Evolutionary conservation across 768 basidiomycete species (phyloP), one percentile per base, ranked within the genome.

Genomic region (Nevesoporus exiguus): DNA sequence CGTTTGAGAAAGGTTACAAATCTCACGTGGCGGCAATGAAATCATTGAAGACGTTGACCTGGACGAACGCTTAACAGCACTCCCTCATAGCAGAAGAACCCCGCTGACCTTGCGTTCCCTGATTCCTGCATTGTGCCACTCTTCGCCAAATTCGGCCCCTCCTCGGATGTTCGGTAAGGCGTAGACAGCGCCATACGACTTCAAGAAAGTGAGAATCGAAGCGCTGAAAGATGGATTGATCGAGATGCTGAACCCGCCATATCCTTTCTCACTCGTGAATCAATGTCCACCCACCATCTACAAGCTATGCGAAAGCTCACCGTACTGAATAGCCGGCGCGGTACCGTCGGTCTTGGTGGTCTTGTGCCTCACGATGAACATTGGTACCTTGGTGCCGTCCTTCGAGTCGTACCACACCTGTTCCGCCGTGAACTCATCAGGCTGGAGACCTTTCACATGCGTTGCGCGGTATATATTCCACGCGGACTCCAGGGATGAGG

Each of bases 351-450:
- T 75, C 55, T 77, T 72, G 3, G 86, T 88, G 34, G 76, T 78
- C 66, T 86, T 85, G 65, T 88, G 88, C 44, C 83, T 79, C 21
- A 91, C 86, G 57, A 93, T 78, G 63, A 91, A 93, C 90, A 93
- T 92, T 2, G 91, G 91, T 33, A 93, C 75, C 49, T 77, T 79
- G 6, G 88, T 91, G 2, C 88, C 88, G 63, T 93, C 91, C 67
- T 86, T 88, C 69, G 83, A 84, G 19, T 75, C 67, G 62, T 85
- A 93, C 85, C 90, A 93, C 19, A 90, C 86, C 71, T 93, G 90
- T 53, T 78, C 77, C 30, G 83, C 74, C 29, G 80, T 74, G 60
- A 93, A 93, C 42, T 93, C 88, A 8, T 83, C 79, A 0, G 81
- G 74, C 47, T 78, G 74, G 33, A 93, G 71, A 4, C 85, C 86